A percentile compares a stretch with the other conserved stretches of the same genome.
phyloP scores from a whole-genome alignment of 768 basidiomycete species.

The Agaricus sinodeliciosus region DNA sequence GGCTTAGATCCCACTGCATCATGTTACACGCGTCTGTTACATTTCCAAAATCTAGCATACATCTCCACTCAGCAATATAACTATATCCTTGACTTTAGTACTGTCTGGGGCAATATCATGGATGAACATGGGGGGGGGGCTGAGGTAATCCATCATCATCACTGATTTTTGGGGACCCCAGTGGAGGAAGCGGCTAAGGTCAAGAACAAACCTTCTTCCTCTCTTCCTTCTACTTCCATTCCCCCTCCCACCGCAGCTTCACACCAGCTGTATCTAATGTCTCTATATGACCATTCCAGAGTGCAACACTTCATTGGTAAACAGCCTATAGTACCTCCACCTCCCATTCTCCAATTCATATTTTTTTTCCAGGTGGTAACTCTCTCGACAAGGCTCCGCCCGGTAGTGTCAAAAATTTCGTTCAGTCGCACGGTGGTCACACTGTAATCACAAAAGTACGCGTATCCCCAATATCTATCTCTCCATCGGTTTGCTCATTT shows the following conservation, averaged over 20 bases:
- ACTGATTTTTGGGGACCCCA: conserved; percentile 42
- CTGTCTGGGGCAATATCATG: no score
- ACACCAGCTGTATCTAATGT: conserved; percentile 28
- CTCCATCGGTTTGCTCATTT: background rate
- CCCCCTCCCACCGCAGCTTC: conserved; percentile 15
- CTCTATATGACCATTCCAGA: conserved; percentile 47
- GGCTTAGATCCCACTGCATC: conserved; percentile 2
- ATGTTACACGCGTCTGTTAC: background rate
- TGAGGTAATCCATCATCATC: conserved; percentile 24
- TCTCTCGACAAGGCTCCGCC: conserved; percentile 78
- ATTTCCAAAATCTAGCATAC: conserved; percentile 1
- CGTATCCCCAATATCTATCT: background rate
- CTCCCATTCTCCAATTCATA: conserved; percentile 26
- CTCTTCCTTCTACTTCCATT: conserved; percentile 12
- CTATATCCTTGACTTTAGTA: background rate
- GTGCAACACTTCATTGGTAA: conserved; percentile 50
- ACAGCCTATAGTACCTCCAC: conserved; percentile 8
- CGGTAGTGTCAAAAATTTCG: conserved; percentile 83
- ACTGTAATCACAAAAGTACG: conserved; percentile 96
- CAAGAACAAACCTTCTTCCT: conserved; percentile 19
- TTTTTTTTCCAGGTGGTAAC: conserved; percentile 72
- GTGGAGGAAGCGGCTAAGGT: conserved; percentile 13
- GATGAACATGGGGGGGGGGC: background rate
- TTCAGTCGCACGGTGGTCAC: conserved; percentile 86
- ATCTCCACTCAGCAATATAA: conserved; percentile 10